Conservation (phyloP, 2,329 filamentous ascomycete genomes). For the Graphilbum ipis-grandicollis region DNA sequence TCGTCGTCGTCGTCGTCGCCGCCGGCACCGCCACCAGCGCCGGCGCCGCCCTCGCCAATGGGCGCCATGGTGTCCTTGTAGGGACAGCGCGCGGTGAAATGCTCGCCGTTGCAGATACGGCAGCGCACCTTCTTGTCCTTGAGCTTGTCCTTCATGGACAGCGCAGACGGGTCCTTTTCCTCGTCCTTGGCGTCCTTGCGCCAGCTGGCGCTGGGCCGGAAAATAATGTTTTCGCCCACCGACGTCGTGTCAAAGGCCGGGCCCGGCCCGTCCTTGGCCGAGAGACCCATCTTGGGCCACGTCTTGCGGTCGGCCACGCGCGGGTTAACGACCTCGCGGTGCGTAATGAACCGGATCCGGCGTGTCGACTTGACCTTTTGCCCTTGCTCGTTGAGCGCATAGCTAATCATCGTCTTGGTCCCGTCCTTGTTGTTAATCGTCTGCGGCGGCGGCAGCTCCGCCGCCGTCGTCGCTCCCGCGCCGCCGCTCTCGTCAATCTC, state of each 20-base stretch:
- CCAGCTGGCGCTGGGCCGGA: conserved; percentile 87
- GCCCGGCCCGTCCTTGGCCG: conserved; percentile 68
- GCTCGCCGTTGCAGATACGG: conserved; percentile 95
- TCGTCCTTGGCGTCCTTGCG: conserved; percentile 72
- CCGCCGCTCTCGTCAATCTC: conserved; percentile 75
- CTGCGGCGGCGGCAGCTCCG: conserved; percentile 65
- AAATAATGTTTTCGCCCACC: conserved; percentile 95
- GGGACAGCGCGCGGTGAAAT: conserved; percentile 97
- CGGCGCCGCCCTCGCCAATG: conserved; percentile 47
- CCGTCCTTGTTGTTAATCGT: conserved; percentile 96
- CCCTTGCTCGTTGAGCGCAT: conserved; percentile 77
- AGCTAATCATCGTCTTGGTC: conserved; percentile 87
- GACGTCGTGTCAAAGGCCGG: conserved; percentile 81
- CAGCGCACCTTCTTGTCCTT: conserved; percentile 99
- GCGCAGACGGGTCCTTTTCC: conserved; percentile 54
- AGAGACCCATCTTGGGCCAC: conserved; percentile 85
- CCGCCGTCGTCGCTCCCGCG: conserved; percentile 24
- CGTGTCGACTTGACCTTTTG: conserved; percentile 96
- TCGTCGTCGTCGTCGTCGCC: conserved; percentile 39
- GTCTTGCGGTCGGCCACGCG: conserved; percentile 86
- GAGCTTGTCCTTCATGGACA: conserved; percentile 63
- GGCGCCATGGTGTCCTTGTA: conserved; percentile 99
- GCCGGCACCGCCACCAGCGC: too few species aligned
- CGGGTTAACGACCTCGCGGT: conserved; percentile 90
- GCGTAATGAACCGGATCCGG: conserved; percentile 78